Percentiles rank a stretch among this genome's conserved stretches.
Evolutionary conservation across 345 rosid species (phyloP).

Genomic region (Rhizophora mangle): DNA sequence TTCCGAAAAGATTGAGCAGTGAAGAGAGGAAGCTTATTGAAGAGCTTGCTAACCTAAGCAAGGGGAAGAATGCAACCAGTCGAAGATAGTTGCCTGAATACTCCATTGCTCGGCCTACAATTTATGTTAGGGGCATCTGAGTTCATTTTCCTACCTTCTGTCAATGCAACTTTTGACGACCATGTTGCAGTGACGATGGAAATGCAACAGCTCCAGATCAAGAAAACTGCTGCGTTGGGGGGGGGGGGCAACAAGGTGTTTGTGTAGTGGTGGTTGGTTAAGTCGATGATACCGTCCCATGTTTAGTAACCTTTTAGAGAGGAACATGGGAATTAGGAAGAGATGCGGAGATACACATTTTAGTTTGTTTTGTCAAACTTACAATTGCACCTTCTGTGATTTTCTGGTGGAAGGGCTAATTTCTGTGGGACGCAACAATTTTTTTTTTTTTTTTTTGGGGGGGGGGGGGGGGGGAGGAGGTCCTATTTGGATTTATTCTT

Average conservation of each 20-base stretch:
- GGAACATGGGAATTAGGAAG: not conserved
- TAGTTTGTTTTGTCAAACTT: no score
- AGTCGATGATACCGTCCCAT: slow-evolving; percentile 6
- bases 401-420: no score
- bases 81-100: slow-evolving; percentile 15
- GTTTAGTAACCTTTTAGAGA: not conserved
- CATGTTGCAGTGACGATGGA: not conserved
- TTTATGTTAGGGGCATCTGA: not conserved
- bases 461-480: no score
- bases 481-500: no score
- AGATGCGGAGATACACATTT: no score
- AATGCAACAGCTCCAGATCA: not conserved
- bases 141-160: not conserved
- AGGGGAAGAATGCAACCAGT: slow-evolving; percentile 68
- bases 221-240: not conserved
- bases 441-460: no score
- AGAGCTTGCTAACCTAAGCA: slow-evolving; percentile 86
- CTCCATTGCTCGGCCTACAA: not conserved
- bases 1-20: slow-evolving; percentile 81
- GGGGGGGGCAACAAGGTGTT: not conserved
- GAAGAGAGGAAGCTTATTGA: slow-evolving; percentile 85
- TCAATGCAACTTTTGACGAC: slow-evolving; percentile 1
- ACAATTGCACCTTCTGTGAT: no score
- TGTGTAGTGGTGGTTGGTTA: not conserved
- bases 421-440: no score